Evolutionary conservation across 345 rosid species (phyloP).

Genomic region (Gossypium raimondii): DNA sequence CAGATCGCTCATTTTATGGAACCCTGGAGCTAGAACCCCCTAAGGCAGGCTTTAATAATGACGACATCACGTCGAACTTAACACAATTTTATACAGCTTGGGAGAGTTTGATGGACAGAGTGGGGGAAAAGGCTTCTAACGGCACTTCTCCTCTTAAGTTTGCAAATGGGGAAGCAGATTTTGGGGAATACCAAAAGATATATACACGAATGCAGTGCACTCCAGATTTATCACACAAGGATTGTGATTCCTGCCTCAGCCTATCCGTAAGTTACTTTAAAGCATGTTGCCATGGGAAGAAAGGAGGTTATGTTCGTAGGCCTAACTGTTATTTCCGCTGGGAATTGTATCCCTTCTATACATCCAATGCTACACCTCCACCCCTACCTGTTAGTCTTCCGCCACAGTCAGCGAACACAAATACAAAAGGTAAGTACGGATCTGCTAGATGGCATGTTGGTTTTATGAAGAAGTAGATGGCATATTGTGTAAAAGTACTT

Average conservation of each 20-base stretch:
- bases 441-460: neutral
- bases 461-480: neutral
- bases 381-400: slow-evolving; percentile 5
- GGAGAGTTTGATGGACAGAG: neutral
- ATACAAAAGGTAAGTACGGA: neutral
- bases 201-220: slow-evolving; percentile 47
- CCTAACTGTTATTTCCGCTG: slow-evolving; percentile 48
- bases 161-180: slow-evolving; percentile 25
- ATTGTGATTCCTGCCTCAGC: slow-evolving; percentile 31
- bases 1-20: slow-evolving; percentile 11
- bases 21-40: slow-evolving; percentile 17
- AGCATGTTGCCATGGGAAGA: slow-evolving; percentile 23
- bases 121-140: neutral
- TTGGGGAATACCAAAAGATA: slow-evolving; percentile 18
- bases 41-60: neutral
- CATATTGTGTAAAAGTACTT: neutral
- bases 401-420: neutral
- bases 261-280: slow-evolving; percentile 1
- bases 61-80: slow-evolving; percentile 3
- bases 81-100: neutral
- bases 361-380: neutral
- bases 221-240: slow-evolving; percentile 38
- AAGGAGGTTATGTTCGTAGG: slow-evolving; percentile 29
- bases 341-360: slow-evolving; percentile 41
- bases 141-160: neutral